A percentile compares a stretch with the other conserved stretches of the same genome.
Evolutionary conservation across 2,329 filamentous ascomycete species (phyloP).

Genomic region (Coniochaeta ligniaria): DNA sequence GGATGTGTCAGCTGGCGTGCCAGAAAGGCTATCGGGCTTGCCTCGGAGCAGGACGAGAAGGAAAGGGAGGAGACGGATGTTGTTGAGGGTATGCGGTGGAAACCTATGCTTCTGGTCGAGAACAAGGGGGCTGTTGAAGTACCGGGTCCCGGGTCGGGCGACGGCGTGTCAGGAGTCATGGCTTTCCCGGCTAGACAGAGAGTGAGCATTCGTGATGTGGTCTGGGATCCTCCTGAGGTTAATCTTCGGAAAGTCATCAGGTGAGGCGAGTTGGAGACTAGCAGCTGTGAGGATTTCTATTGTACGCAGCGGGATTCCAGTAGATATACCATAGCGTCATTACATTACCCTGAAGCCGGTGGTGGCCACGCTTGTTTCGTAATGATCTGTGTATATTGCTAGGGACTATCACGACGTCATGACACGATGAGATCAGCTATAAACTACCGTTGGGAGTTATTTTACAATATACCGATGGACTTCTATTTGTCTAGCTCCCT

Average conservation of each 20-base stretch:
- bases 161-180: constrained; percentile 6
- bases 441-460: too few species aligned
- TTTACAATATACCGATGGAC: too few species aligned
- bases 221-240: constrained; percentile 29
- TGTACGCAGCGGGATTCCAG: neutral
- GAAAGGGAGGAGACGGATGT: constrained; percentile 16
- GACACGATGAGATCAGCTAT: neutral
- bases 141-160: constrained; percentile 5
- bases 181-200: constrained; percentile 18
- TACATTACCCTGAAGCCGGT: too few species aligned
- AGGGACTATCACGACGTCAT: neutral
- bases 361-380: too few species aligned
- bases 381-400: too few species aligned
- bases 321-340: neutral
- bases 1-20: constrained; percentile 17
- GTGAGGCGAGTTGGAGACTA: constrained; percentile 15
- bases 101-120: constrained; percentile 17
- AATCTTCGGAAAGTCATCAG: constrained; percentile 4
- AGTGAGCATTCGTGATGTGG: constrained; percentile 23
- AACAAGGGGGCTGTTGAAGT: constrained; percentile 16
- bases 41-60: constrained; percentile 23
- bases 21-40: constrained; percentile 14
- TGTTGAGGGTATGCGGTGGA: constrained; percentile 7
- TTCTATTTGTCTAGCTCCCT: too few species aligned
- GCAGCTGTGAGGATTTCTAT: neutral